Evolutionary conservation across 495 filamentous ascomycete species (phyloP).

Genomic region (Aspergillus cavernicola): DNA sequence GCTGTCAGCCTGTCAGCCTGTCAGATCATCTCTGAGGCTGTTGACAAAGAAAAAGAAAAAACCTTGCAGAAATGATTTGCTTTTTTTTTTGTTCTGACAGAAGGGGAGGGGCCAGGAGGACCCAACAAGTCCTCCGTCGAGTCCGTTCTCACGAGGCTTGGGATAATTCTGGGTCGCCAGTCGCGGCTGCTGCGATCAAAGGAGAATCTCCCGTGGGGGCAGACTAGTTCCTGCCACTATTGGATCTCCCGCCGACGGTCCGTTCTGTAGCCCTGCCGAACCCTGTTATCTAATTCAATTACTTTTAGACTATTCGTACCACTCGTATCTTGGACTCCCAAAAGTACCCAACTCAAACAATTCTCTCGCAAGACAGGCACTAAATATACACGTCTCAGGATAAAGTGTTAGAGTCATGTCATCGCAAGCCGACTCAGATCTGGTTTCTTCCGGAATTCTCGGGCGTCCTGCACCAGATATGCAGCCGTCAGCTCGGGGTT

Average conservation of each 20-base stretch:
- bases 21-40: neutral
- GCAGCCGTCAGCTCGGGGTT: slow-evolving; percentile 18
- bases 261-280: slow-evolving; percentile 19
- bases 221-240: slow-evolving; percentile 11
- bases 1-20: no score
- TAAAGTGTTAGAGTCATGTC: no score
- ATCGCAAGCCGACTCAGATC: no score
- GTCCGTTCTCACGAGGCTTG: no score
- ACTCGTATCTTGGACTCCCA: no score
- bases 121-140: no score
- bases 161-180: slow-evolving; percentile 18
- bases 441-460: neutral
- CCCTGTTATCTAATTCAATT: slow-evolving; percentile 1
- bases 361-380: no score
- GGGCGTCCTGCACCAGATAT: slow-evolving; percentile 16
- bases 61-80: neutral
- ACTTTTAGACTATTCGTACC: no score
- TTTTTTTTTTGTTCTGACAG: neutral
- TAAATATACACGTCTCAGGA: no score
- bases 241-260: slow-evolving; percentile 18
- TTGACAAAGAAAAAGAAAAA: slow-evolving; percentile 3
- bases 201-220: neutral
- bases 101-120: no score
- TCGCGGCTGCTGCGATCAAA: slow-evolving; percentile 17
- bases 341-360: no score